phyloP scores from a whole-genome alignment of 495 filamentous ascomycete genomes.

The Patellaria atrata region DNA sequence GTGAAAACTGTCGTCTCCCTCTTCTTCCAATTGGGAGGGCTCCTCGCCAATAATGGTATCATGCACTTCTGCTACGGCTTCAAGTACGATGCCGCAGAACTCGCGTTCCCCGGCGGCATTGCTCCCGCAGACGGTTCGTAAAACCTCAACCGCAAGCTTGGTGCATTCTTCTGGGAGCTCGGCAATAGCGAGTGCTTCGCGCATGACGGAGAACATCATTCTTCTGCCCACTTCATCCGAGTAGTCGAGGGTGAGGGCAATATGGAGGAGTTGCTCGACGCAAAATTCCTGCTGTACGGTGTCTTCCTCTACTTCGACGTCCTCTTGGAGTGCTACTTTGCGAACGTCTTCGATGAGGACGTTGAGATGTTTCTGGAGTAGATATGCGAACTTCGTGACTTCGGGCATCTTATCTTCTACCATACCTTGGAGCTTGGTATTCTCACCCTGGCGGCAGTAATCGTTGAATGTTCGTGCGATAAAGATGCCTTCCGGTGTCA shows the following conservation, averaged over 20 bases:
- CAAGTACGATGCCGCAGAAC: conserved; percentile 83
- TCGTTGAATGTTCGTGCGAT: conserved; percentile 84
- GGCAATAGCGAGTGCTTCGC: conserved; percentile 70
- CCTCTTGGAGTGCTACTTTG: conserved; percentile 36
- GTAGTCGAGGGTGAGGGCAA: conserved; percentile 82
- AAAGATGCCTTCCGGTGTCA: conserved; percentile 77
- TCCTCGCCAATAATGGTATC: conserved; percentile 56
- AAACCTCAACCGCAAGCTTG: conserved; percentile 68
- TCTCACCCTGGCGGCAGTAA: conserved; percentile 61
- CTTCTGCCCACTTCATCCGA: conserved; percentile 86
- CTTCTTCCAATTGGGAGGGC: conserved; percentile 13
- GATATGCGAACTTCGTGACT: conserved; percentile 75
- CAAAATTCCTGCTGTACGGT: conserved; percentile 81
- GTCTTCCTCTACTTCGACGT: conserved; percentile 69
- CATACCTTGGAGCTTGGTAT: conserved; percentile 48
- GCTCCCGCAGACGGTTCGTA: conserved; percentile 65
- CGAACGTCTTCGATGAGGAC: conserved; percentile 55
- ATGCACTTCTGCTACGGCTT: conserved; percentile 90
- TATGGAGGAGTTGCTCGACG: conserved; percentile 86
- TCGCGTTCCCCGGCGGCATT: conserved; percentile 73
- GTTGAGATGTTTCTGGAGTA: conserved; percentile 64
- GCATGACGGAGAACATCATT: conserved; percentile 83
- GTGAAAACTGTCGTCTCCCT: conserved; percentile 70
- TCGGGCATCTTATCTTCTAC: conserved; percentile 90
- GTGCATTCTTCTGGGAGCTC: conserved; percentile 88